Evolutionary conservation across 2,329 filamentous ascomycete species (phyloP).

Genomic region (Thielaviopsis ethacetica): DNA sequence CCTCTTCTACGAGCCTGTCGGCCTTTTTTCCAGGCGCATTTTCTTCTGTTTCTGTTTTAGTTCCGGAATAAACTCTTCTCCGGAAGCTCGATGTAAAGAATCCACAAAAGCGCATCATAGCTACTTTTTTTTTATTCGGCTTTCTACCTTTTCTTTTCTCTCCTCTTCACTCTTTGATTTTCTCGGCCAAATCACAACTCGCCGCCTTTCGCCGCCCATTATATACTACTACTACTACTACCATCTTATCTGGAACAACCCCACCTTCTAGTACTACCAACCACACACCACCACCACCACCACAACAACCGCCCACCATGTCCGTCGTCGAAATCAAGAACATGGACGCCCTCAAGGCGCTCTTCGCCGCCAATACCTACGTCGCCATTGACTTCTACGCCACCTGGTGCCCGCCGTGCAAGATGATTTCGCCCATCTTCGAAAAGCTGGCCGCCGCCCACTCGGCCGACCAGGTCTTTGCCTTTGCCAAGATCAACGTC

Average conservation of each 20-base stretch:
- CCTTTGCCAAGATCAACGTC: conserved; percentile 85
- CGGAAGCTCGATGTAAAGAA: no score
- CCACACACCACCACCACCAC: no score
- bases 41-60: no score
- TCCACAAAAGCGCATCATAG: no score
- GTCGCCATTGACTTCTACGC: conserved; percentile 80
- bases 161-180: no score
- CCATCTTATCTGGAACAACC: neutral
- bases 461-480: conserved; percentile 31
- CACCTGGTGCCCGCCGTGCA: conserved; percentile 90
- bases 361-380: conserved; percentile 29
- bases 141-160: no score
- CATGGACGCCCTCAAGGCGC: conserved; percentile 5
- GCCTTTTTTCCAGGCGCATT: no score
- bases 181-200: no score
- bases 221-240: neutral
- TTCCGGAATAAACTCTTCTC: no score
- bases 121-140: no score
- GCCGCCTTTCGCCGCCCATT: no score
- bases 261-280: neutral
- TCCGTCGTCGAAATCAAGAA: conserved; percentile 9
- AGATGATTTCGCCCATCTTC: conserved; percentile 66
- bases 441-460: conserved; percentile 17
- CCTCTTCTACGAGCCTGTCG: no score
- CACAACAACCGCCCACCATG: conserved; percentile 3